A percentile compares a stretch with the other conserved stretches of the same genome.
These are phyloP conservation scores for Rosa rugosa DNA, from an alignment of 306 rosid species.

Conservation along the genomic window DNA sequence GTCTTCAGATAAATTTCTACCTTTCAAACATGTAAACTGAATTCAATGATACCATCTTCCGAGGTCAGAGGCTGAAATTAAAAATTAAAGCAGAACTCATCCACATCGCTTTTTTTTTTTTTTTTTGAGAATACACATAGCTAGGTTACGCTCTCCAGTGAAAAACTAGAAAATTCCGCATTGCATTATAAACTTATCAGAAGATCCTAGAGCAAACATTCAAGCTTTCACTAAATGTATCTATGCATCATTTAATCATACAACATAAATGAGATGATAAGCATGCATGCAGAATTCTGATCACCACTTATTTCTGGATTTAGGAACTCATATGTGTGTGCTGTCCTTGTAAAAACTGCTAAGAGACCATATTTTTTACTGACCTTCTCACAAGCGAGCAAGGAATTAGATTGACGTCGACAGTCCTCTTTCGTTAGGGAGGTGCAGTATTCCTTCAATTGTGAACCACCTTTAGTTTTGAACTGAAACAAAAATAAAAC, in stretches of 20 bases:
- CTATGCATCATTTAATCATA: background rate
- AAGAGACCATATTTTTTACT: conserved; percentile 24
- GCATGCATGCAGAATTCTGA: conserved; percentile 6
- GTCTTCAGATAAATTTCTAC: background rate
- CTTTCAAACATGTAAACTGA: background rate
- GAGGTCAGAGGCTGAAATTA: background rate
- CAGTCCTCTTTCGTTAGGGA: conserved; percentile 95
- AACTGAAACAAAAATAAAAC: conserved; percentile 52
- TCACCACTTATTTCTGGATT: background rate
- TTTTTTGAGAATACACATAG: background rate
- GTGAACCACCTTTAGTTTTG: conserved; percentile 89
- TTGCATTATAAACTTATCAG: background rate
- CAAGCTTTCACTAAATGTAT: background rate
- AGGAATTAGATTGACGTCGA: conserved; percentile 75
- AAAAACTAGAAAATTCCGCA: background rate
- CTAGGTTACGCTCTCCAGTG: background rate
- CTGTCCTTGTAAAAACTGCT: conserved; percentile 7
- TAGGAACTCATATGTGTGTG: background rate
- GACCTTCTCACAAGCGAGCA: conserved; percentile 94
- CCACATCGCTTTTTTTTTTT: too few species aligned
- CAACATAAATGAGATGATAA: background rate
- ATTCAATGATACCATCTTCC: background rate
- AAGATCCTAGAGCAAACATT: background rate
- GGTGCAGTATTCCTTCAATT: conserved; percentile 81
- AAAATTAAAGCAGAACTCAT: background rate